These are phyloP conservation scores for Kuraishia ogatae DNA, from an alignment of 805 yeast species.

Conservation along the genomic window DNA sequence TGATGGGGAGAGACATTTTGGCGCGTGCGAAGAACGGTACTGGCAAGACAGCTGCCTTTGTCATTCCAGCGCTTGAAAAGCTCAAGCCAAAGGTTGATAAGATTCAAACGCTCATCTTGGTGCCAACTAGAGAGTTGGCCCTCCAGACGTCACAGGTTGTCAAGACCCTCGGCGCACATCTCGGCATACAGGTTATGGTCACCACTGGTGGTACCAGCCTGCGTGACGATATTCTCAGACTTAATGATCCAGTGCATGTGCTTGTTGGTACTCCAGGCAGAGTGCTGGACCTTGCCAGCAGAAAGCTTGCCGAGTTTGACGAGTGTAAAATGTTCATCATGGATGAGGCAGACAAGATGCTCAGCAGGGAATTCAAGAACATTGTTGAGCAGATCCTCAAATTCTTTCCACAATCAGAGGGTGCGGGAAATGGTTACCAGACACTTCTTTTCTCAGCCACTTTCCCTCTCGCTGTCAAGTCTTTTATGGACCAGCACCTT, in stretches of 20 bases:
- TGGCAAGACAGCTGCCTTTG: constrained; percentile 96
- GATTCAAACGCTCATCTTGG: constrained; percentile 87
- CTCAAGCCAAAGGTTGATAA: constrained; percentile 75
- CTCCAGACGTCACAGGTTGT: constrained; percentile 97
- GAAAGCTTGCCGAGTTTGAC: constrained; percentile 79
- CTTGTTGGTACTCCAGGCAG: constrained; percentile 98
- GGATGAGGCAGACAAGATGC: constrained; percentile 99
- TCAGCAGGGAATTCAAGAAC: constrained; percentile 80
- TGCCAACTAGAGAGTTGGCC: constrained; percentile 97
- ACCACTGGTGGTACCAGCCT: constrained; percentile 96
- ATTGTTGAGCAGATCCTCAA: constrained; percentile 80
- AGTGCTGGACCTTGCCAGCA: constrained; percentile 86
- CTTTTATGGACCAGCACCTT: constrained; percentile 86
- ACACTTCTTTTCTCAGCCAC: constrained; percentile 90
- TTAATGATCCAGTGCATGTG: constrained; percentile 88
- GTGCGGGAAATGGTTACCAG: constrained; percentile 48
- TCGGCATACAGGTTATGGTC: constrained; percentile 91
- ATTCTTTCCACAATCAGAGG: constrained; percentile 55
- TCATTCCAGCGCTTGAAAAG: constrained; percentile 86
- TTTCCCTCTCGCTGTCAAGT: constrained; percentile 88
- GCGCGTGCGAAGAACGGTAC: constrained; percentile 99
- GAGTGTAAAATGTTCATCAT: constrained; percentile 84
- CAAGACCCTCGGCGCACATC: constrained; percentile 88
- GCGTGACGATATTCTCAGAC: constrained; percentile 88
- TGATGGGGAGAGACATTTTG: constrained; percentile 89